phyloP scores from a whole-genome alignment of 2,329 filamentous ascomycete genomes.

The Lachnellula subtilissima region DNA sequence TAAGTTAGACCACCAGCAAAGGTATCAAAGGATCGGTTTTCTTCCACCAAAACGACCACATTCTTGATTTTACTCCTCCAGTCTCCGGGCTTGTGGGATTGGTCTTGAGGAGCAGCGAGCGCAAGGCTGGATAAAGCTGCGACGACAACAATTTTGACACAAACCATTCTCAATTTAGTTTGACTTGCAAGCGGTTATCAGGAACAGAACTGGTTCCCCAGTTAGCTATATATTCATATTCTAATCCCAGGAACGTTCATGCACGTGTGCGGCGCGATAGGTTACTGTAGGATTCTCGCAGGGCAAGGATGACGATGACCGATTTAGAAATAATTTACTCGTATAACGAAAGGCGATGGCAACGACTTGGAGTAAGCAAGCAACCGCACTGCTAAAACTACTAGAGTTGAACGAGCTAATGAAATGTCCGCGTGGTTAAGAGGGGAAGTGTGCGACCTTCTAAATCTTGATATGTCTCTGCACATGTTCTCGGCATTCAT shows the following conservation, averaged over 20 bases:
- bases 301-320: too few relatives aligned
- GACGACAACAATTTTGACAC: constrained; percentile 6
- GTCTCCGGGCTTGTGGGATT: constrained; percentile 8
- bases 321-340: too few relatives aligned
- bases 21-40: constrained; percentile 38
- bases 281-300: neutral
- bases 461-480: neutral
- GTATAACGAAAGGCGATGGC: too few relatives aligned
- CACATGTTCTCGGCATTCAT: neutral
- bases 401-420: too few relatives aligned
- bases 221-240: constrained; percentile 1
- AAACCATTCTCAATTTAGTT: constrained; percentile 10
- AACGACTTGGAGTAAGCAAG: too few relatives aligned
- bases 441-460: neutral
- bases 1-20: constrained; percentile 38
- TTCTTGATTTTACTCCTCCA: constrained; percentile 41
- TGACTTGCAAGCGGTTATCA: neutral
- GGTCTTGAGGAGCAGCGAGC: constrained; percentile 16
- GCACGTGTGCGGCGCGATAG: constrained; percentile 12
- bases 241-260: neutral
- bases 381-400: neutral
- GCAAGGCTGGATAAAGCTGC: constrained; percentile 18
- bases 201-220: neutral
- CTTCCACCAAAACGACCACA: constrained; percentile 43
- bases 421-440: too few relatives aligned